Base-by-base conservation (phyloP, 2,329 filamentous ascomycete genomes). In the Microascus cirrosus region DNA sequence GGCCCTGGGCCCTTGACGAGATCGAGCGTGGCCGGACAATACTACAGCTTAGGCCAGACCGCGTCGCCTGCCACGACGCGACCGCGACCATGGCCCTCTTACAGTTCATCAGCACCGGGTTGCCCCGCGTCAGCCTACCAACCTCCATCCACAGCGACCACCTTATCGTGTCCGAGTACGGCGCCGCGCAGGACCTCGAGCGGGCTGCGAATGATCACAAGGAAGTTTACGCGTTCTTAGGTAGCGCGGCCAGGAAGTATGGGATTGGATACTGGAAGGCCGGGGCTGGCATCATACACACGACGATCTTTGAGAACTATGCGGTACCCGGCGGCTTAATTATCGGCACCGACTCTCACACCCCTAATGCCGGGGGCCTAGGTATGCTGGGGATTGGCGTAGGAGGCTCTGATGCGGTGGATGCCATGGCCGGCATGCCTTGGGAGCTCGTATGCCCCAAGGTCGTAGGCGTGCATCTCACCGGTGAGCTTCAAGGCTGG, bases 251-350 rank as follows among this genome's bases (percentile, higher is more conserved):
- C 74, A 92, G 91, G 70, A 99, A 97, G 82, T 99, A 97, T 83
- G 93, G 96, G 83, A 97, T 97, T 74, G 94, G 94, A 80, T 97
- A 97, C 87, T 99, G 94, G 94, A 90, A 84, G 75, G 94, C 94
- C 64, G 94, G 94, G 67, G 96, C 93, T 72, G 94, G 94, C 82
- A 99, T 97, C 73, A 99, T 99, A 68, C 94, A 99, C 80, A 94
- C 97, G 81, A 97, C 97, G 70, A 77, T 97, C 62, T 84, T 97
- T 60, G 94, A 99, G 80, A 97, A 97, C 83, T 97, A 97, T 74
- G 92, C 92, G 73, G 97, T 97, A 87, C 94, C 94, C 63, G 94
- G 94, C 83, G 93, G 87, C 83, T 84, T 99, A 60, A 85, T 99
- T 71, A 97, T 97, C 70, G 94, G 94, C 73, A 97, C 93, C 66